A percentile compares a stretch with the other conserved stretches of the same genome.
Evolutionary conservation across 176 grass and related monocot genomes (phyloP).

Genomic region (Alopecurus myosuroides): DNA sequence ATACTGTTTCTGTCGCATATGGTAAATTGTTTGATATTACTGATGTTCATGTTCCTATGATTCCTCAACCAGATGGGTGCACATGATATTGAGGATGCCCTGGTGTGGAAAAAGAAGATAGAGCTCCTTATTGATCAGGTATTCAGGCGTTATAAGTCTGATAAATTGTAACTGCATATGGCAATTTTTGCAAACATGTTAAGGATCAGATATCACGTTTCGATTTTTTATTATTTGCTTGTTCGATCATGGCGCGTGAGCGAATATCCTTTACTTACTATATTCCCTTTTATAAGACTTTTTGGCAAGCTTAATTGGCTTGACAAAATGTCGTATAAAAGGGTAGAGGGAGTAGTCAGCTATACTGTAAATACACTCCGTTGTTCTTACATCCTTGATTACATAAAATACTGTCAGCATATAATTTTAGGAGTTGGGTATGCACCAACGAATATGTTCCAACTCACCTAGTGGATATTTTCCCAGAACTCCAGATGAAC

Average conservation of each 20-base stretch:
- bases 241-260: neutral
- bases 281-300: no score
- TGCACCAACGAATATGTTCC: neutral
- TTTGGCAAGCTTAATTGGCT: no score
- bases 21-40: neutral
- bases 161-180: neutral
- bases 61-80: conserved; percentile 75
- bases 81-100: conserved; percentile 62
- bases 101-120: conserved; percentile 85
- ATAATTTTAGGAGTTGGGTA: neutral
- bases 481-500: neutral
- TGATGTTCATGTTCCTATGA: conserved; percentile 1
- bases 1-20: neutral
- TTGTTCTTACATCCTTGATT: conserved; percentile 2
- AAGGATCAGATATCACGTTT: neutral
- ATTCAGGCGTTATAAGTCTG: conserved; percentile 52
- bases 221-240: conserved; percentile 6
- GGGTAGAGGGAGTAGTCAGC: no score
- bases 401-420: neutral
- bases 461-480: neutral
- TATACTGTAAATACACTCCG: neutral
- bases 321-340: no score
- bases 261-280: neutral
- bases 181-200: conserved; percentile 1
- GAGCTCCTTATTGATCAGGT: conserved; percentile 96